Conservation (phyloP, 23 red algal species). For the Cyanidiococcus yangmingshanensis region DNA sequence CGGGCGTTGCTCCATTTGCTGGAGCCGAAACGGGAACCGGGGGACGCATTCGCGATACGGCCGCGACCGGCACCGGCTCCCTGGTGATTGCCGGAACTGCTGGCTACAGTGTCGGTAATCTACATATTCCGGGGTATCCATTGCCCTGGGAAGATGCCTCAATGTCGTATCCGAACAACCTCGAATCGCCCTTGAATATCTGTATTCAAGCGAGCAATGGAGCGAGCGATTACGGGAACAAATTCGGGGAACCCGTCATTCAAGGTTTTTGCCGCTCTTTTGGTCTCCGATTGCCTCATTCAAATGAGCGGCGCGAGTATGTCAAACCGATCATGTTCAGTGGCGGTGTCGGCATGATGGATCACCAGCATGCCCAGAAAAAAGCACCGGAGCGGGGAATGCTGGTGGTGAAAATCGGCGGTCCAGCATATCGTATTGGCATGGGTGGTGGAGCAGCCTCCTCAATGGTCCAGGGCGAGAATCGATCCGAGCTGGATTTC, state of each 20-base stretch:
- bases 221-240: slow-evolving; percentile 98
- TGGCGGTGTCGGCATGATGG: slow-evolving; percentile 89
- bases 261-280: slow-evolving; percentile 75
- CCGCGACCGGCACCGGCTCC: slow-evolving; percentile 87
- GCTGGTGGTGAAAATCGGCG: slow-evolving; percentile 88
- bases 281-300: slow-evolving; percentile 38
- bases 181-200: slow-evolving; percentile 72
- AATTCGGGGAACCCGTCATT: slow-evolving; percentile 95
- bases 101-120: slow-evolving; percentile 89
- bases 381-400: slow-evolving; percentile 36
- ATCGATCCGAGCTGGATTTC: slow-evolving; percentile 83
- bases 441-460: slow-evolving; percentile 98
- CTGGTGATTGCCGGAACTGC: slow-evolving; percentile 64
- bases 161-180: slow-evolving; percentile 72
- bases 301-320: slow-evolving; percentile 57
- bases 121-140: slow-evolving; percentile 45
- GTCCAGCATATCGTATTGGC: slow-evolving; percentile 96
- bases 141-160: slow-evolving; percentile 58
- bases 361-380: slow-evolving; percentile 70
- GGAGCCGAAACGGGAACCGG: slow-evolving; percentile 97
- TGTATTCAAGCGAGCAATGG: slow-evolving; percentile 79
- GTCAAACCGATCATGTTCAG: slow-evolving; percentile 99
- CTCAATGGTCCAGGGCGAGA: slow-evolving; percentile 97
- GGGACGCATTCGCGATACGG: slow-evolving; percentile 86
- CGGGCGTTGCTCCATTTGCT: slow-evolving; percentile 90